These are phyloP conservation scores for Diaporthe amygdali DNA, from an alignment of 2,329 filamentous ascomycete genomes.

Conservation along the genomic window DNA sequence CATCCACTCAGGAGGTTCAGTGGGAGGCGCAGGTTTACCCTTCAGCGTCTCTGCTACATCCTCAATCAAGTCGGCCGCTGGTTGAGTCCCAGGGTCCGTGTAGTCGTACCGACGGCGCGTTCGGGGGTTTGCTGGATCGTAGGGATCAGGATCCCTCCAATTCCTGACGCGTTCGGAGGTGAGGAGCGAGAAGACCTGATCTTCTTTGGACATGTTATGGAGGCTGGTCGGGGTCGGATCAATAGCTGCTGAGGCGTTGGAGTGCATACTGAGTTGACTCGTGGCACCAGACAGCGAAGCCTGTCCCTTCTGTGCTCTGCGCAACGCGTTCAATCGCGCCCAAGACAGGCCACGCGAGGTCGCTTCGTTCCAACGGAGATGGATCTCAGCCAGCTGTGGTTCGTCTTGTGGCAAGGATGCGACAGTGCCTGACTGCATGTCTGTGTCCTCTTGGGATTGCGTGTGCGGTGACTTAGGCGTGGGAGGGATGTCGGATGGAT, in stretches of 20 bases:
- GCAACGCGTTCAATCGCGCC: slow-evolving; percentile 48
- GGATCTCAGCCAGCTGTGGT: slow-evolving; percentile 52
- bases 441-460: slow-evolving; percentile 15
- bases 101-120: slow-evolving; percentile 44
- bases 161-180: slow-evolving; percentile 47
- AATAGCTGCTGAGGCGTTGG: slow-evolving; percentile 35
- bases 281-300: slow-evolving; percentile 1
- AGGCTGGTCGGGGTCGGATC: neutral
- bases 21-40: slow-evolving; percentile 54
- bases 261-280: neutral
- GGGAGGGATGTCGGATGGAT: slow-evolving; percentile 58
- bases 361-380: slow-evolving; percentile 53
- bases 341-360: slow-evolving; percentile 48
- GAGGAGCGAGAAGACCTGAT: slow-evolving; percentile 49
- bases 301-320: slow-evolving; percentile 36
- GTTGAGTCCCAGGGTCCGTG: slow-evolving; percentile 47
- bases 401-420: slow-evolving; percentile 33
- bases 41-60: slow-evolving; percentile 46
- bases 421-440: slow-evolving; percentile 12
- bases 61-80: slow-evolving; percentile 49
- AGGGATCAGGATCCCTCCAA: slow-evolving; percentile 49
- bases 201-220: slow-evolving; percentile 40
- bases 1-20: slow-evolving; percentile 59
- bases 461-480: slow-evolving; percentile 58
- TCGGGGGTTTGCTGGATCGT: slow-evolving; percentile 38